phyloP scores from a whole-genome alignment of 225 moss, liverwort and hornwort genomes.

The Pseudoscleropodium purum region DNA sequence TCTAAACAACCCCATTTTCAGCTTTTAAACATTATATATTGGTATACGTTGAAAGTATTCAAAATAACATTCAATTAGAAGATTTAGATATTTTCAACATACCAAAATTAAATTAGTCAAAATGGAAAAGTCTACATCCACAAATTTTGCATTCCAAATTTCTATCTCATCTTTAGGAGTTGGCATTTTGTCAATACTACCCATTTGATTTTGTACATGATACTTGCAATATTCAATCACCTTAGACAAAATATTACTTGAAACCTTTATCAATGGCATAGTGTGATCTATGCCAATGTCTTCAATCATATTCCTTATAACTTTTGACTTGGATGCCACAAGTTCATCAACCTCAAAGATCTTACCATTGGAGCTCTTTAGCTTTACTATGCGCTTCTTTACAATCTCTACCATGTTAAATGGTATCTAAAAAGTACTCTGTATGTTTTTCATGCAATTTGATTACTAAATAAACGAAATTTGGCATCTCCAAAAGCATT shows the following conservation, averaged over 20 bases:
- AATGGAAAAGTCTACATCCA: background rate
- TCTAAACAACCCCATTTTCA: fast-evolving
- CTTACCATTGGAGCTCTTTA: background rate
- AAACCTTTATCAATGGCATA: background rate
- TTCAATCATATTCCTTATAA: background rate
- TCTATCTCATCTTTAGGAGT: background rate
- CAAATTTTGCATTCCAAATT: background rate
- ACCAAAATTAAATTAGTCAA: background rate
- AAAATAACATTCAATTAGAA: background rate
- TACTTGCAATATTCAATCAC: background rate
- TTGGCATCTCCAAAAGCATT: background rate
- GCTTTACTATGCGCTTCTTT: background rate
- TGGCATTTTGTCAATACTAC: too few species aligned
- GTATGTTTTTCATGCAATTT: background rate
- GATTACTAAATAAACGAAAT: background rate
- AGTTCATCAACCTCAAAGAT: background rate
- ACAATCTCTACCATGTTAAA: background rate
- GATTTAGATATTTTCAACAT: background rate
- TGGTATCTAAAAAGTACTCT: background rate
- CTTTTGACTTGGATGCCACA: background rate
- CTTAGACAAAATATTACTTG: background rate
- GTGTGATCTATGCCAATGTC: background rate
- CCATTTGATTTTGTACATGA: background rate
- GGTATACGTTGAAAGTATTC: background rate
- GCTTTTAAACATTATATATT: background rate